A percentile compares a stretch with the other conserved stretches of the same genome.
These are phyloP conservation scores for Scheffersomyces segobiensis DNA, from an alignment of 1,139 yeast species.

Conservation along the genomic window DNA sequence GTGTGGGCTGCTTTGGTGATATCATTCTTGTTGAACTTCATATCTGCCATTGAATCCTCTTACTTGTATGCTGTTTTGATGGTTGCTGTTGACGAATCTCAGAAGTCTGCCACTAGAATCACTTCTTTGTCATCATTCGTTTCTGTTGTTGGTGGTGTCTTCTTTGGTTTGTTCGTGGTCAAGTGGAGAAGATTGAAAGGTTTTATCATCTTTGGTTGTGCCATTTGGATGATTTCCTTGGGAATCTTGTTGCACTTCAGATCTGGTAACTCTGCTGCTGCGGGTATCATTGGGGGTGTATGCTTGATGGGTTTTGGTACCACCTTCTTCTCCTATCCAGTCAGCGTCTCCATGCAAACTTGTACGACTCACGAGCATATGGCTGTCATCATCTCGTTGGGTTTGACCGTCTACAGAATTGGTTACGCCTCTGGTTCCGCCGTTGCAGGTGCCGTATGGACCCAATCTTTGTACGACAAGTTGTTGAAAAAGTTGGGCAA, in stretches of 20 bases:
- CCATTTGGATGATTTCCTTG: constrained; percentile 36
- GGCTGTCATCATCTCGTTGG: constrained; percentile 36
- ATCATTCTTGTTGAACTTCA: constrained; percentile 31
- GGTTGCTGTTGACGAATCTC: constrained; percentile 34
- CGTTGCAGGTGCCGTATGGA: constrained; percentile 43
- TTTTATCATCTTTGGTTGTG: constrained; percentile 34
- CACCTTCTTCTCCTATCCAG: constrained; percentile 36
- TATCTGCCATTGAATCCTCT: constrained; percentile 30
- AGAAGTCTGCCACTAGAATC: constrained; percentile 38
- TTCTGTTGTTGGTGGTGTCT: constrained; percentile 30
- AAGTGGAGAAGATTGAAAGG: constrained; percentile 29
- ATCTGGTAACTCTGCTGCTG: constrained; percentile 26
- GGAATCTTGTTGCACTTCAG: constrained; percentile 37
- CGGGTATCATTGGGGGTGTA: constrained; percentile 38
- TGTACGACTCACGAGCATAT: constrained; percentile 38
- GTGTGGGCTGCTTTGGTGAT: constrained; percentile 33
- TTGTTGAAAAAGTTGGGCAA: constrained; percentile 19
- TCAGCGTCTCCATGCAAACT: constrained; percentile 34
- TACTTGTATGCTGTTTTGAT: constrained; percentile 36
- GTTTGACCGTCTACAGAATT: constrained; percentile 34
- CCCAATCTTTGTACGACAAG: constrained; percentile 25
- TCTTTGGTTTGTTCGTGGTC: constrained; percentile 35
- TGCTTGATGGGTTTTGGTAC: constrained; percentile 39
- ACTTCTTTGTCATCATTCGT: constrained; percentile 33
- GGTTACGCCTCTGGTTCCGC: constrained; percentile 39